Evolutionary conservation across 2,329 filamentous ascomycete species (phyloP).

Genomic region (Neonectria punicea): DNA sequence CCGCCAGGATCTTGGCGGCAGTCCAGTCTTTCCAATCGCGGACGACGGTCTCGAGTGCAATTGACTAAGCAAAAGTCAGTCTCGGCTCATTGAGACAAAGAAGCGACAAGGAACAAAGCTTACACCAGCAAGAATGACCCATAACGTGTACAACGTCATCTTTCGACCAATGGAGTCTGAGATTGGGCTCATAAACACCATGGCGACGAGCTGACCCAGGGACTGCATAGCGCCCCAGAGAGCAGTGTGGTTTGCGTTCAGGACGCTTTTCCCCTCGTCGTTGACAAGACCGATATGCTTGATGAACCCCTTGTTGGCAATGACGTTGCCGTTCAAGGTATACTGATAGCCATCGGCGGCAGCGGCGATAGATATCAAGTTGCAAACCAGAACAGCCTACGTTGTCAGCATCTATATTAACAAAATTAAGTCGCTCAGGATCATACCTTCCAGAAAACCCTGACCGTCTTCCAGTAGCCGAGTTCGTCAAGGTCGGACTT

Average conservation of each 20-base stretch:
- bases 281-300: constrained; percentile 18
- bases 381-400: constrained; percentile 23
- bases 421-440: not conserved
- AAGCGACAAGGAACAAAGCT: not conserved
- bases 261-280: not conserved
- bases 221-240: constrained; percentile 27
- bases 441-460: constrained; percentile 9
- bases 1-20: constrained; percentile 16
- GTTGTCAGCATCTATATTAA: not conserved
- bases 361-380: constrained; percentile 23
- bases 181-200: constrained; percentile 17
- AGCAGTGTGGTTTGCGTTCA: constrained; percentile 24
- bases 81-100: not conserved
- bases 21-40: constrained; percentile 19
- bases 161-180: constrained; percentile 22
- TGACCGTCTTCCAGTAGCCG: constrained; percentile 16
- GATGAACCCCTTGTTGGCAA: constrained; percentile 29
- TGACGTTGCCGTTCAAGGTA: constrained; percentile 25
- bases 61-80: not conserved
- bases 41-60: constrained; percentile 1
- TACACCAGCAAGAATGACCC: constrained; percentile 7
- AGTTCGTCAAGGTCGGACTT: constrained; percentile 13
- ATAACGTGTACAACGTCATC: constrained; percentile 12
- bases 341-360: constrained; percentile 23
- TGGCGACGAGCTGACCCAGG: constrained; percentile 23